Conservation (phyloP, 768 basidiomycete genomes). For the Tylopilus felleus region DNA sequence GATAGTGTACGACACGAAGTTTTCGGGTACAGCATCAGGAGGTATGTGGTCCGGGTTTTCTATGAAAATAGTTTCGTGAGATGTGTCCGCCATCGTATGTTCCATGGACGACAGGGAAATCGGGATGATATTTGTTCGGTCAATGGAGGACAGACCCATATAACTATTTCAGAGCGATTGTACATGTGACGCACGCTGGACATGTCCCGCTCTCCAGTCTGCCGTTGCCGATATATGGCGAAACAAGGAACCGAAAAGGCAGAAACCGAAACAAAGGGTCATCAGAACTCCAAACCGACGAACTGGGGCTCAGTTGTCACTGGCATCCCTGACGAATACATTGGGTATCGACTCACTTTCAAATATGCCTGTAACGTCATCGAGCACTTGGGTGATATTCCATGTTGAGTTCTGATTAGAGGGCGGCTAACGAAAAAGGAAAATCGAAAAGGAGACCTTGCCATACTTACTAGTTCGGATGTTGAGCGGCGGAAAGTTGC, state of each 20-base stretch:
- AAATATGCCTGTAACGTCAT: no score
- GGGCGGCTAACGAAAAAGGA: no score
- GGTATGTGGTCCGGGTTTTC: conserved; percentile 8
- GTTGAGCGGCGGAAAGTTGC: neutral
- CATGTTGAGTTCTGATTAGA: no score
- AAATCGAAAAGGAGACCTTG: no score
- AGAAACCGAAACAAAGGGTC: no score
- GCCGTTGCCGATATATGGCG: neutral
- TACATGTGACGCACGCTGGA: neutral
- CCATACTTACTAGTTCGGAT: no score
- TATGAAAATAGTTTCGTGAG: neutral
- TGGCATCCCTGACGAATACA: no score
- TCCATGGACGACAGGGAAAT: neutral
- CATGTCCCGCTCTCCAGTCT: neutral
- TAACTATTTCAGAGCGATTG: neutral
- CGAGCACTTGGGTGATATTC: no score
- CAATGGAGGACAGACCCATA: neutral
- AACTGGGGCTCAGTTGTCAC: no score
- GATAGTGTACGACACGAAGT: conserved; percentile 13
- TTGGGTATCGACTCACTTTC: no score
- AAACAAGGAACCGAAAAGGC: neutral
- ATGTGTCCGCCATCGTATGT: neutral
- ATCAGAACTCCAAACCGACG: no score
- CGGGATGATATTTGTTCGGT: neutral
- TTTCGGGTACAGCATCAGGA: neutral